Percentiles rank a stretch among this genome's conserved stretches.
phyloP scores from a whole-genome alignment of 1,139 yeast genomes.

The Geotrichum fermentans region DNA sequence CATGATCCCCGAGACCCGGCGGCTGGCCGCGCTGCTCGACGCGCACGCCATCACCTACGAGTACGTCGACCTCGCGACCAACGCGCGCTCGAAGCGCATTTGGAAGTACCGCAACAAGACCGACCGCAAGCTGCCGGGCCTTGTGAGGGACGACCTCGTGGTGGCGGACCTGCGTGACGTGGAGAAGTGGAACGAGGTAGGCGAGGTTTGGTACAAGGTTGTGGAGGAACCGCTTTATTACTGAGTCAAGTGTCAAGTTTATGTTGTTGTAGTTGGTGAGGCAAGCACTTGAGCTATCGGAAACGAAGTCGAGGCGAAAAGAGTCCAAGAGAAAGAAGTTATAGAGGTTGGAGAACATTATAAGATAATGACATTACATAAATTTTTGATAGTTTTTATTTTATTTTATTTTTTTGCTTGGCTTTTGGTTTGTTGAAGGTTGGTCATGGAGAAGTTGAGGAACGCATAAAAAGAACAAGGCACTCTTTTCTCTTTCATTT shows the following conservation, averaged over 20 bases:
- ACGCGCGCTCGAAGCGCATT: slow-evolving; percentile 74
- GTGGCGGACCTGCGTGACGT: slow-evolving; percentile 73
- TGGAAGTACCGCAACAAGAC: slow-evolving; percentile 63
- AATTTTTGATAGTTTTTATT: no score
- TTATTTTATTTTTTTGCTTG: no score
- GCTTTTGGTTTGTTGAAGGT: no score
- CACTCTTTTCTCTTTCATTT: no score
- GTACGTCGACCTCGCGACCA: slow-evolving; percentile 80
- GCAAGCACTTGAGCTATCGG: no score
- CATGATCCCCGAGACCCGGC: slow-evolving; percentile 69
- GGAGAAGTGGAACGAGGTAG: slow-evolving; percentile 72
- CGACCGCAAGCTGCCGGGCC: slow-evolving; percentile 79
- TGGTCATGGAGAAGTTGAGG: no score
- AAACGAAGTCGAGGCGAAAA: no score
- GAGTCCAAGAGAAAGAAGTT: no score
- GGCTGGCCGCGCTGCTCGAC: slow-evolving; percentile 66
- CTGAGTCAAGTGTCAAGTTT: no score
- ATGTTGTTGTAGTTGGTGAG: neutral
- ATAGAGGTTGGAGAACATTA: no score
- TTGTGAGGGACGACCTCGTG: slow-evolving; percentile 76
- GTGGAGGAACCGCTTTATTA: slow-evolving; percentile 29
- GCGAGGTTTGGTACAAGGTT: slow-evolving; percentile 40
- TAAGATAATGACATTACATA: no score
- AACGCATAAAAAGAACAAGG: no score
- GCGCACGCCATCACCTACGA: slow-evolving; percentile 69